These are phyloP conservation scores for Cystofilobasidium bisporidii DNA, from an alignment of 768 basidiomycete species.

Conservation along the genomic window DNA sequence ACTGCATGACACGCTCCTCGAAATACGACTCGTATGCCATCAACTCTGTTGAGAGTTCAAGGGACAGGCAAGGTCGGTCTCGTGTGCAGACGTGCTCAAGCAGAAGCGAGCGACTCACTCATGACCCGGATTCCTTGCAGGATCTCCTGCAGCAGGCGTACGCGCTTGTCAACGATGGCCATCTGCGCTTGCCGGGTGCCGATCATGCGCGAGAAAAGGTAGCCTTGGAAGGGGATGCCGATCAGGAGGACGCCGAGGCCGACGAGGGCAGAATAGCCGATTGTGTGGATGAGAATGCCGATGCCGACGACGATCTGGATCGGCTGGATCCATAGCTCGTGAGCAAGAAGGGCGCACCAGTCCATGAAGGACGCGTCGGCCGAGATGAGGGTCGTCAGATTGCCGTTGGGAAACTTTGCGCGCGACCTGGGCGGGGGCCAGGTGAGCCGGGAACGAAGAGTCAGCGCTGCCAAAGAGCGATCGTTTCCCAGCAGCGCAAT, in stretches of 20 bases:
- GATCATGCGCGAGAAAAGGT: constrained; percentile 50
- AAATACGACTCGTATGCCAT: constrained; percentile 51
- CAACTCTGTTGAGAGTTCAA: constrained; percentile 43
- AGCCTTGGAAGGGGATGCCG: constrained; percentile 53
- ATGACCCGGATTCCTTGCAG: constrained; percentile 58
- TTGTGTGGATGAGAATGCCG: constrained; percentile 55
- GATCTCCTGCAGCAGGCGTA: constrained; percentile 56
- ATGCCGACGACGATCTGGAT: constrained; percentile 52
- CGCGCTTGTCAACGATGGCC: constrained; percentile 57
- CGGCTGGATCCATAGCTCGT: constrained; percentile 52
- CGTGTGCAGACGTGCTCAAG: not conserved
- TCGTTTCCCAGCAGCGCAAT: no score
- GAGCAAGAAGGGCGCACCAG: constrained; percentile 41
- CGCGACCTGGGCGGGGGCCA: constrained; percentile 38
- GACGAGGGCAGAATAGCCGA: constrained; percentile 57
- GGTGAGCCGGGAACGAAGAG: not conserved
- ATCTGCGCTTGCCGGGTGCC: constrained; percentile 37
- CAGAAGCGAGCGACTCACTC: constrained; percentile 36
- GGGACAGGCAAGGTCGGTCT: not conserved
- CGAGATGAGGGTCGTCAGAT: constrained; percentile 62
- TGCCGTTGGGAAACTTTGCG: constrained; percentile 52
- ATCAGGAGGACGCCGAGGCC: constrained; percentile 52
- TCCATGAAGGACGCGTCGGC: constrained; percentile 55
- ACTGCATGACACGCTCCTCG: constrained; percentile 29
- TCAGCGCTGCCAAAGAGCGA: no score